Base-by-base conservation (phyloP, 2,329 filamentous ascomycete species). In the Epichloe hybrida region DNA sequence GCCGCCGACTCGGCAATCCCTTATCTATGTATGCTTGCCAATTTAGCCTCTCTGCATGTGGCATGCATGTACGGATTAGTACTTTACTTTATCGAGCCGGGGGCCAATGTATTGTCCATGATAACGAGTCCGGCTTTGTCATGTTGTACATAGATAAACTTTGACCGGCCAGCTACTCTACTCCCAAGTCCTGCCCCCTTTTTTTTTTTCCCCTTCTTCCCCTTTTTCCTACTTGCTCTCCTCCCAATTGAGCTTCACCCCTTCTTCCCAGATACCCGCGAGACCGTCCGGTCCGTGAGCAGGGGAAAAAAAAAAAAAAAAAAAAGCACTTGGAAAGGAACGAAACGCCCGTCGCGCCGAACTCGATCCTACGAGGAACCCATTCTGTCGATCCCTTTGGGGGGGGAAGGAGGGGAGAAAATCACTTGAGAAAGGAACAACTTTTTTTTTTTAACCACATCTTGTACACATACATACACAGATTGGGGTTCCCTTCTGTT, bases 1-100 rank as follows among this genome's bases (percentile, higher is more conserved):
- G 46, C 47, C 50, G 50, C 38, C 43, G 42, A 50, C 47, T 36
- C 21, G 47, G 47, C 37, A 45, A n/a, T 40, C 37, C 46, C 43
- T 47, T 50, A 49, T 50, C 47, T 49, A 46, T 8, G 2, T 49
- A 46, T 8, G 2, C 40, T 37, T 6, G 34, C 38, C 21, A 17
- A n/a, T 20, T 23, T 43, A 49, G 47, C 47, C 47, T 43, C 39
- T 37, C 17, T 23, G 34, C 39, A 23, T 23, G 23, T 46, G 15
- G 23, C 8, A 34, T 44, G n/a, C n/a, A n/a, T n/a, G n/a, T n/a
- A n/a, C n/a, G n/a, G n/a, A n/a, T n/a, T n/a, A n/a, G n/a, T n/a
- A n/a, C n/a, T n/a, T n/a, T n/a, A n/a, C n/a, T n/a, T n/a, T n/a
- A 34, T 44, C 42, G 41, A 39, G 35, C 44, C 13, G 17, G 44